phyloP scores from a whole-genome alignment of 441 rosid genomes.

The Kokia cookei region DNA sequence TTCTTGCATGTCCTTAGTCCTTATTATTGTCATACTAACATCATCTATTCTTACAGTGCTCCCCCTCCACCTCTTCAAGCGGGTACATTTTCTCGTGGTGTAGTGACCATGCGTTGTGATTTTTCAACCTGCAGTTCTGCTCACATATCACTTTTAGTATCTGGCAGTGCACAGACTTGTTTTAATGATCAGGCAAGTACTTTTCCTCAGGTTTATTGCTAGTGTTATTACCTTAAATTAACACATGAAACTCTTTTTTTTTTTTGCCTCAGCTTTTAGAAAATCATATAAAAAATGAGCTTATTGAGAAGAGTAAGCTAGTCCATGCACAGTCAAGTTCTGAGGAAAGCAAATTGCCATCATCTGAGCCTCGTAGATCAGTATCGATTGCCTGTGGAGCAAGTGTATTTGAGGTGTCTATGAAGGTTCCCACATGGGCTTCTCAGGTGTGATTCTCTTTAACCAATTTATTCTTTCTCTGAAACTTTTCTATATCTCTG shows the following conservation, averaged over 20 bases:
- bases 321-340: conserved; percentile 61
- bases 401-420: conserved; percentile 83
- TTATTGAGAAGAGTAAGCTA: conserved; percentile 69
- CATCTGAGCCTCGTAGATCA: conserved; percentile 79
- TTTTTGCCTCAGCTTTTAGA: conserved; percentile 66
- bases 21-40: neutral
- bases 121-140: conserved; percentile 85
- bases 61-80: conserved; percentile 99
- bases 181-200: conserved; percentile 90
- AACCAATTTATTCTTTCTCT: neutral
- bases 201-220: conserved; percentile 2
- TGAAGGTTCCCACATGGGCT: conserved; percentile 97
- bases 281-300: conserved; percentile 88
- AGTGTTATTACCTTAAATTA: conserved; percentile 11
- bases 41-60: conserved; percentile 57
- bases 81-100: conserved; percentile 95
- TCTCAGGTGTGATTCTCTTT: conserved; percentile 59
- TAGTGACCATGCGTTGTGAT: conserved; percentile 97
- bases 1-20: neutral
- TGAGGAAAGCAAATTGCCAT: conserved; percentile 44
- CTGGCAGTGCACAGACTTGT: conserved; percentile 98
- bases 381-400: conserved; percentile 93
- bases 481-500: neutral
- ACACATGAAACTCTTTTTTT: conserved; percentile 9
- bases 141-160: conserved; percentile 87